Percentiles rank a stretch among this genome's conserved stretches.
Evolutionary conservation across 2,329 filamentous ascomycete species (phyloP).

Genomic region (Hymenoscyphus fraxineus): DNA sequence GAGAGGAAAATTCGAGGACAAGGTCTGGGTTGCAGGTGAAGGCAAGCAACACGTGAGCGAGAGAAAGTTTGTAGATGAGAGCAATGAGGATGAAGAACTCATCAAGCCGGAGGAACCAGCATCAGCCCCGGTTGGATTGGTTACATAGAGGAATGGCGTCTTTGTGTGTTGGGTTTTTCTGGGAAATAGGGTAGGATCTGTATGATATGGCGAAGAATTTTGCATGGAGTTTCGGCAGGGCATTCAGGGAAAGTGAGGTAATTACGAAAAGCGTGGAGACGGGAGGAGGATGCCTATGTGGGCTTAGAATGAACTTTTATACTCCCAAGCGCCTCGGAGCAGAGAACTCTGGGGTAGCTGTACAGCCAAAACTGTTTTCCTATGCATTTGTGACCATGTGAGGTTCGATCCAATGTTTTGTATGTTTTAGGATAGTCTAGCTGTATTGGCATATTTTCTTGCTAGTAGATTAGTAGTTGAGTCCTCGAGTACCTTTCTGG

Average conservation of each 20-base stretch:
- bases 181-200: constrained; percentile 14
- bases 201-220: constrained; percentile 18
- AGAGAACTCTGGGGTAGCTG: constrained; percentile 27
- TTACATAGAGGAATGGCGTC: constrained; percentile 22
- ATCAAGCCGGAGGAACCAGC: constrained; percentile 30
- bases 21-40: constrained; percentile 74
- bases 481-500: too few species aligned
- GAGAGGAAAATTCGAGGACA: constrained; percentile 77
- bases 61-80: constrained; percentile 77
- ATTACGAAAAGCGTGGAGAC: constrained; percentile 6
- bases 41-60: constrained; percentile 73
- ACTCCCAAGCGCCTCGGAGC: constrained; percentile 26
- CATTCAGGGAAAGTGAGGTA: background rate
- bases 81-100: constrained; percentile 51
- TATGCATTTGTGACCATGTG: background rate
- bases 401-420: background rate
- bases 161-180: constrained; percentile 4
- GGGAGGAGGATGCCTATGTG: background rate
- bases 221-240: constrained; percentile 20
- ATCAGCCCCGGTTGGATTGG: constrained; percentile 21
- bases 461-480: too few species aligned
- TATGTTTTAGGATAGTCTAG: too few species aligned
- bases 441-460: too few species aligned
- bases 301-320: constrained; percentile 28
- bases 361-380: constrained; percentile 2